Conservation (phyloP, 768 basidiomycete genomes). For the Xerocomellus amylosporus region DNA sequence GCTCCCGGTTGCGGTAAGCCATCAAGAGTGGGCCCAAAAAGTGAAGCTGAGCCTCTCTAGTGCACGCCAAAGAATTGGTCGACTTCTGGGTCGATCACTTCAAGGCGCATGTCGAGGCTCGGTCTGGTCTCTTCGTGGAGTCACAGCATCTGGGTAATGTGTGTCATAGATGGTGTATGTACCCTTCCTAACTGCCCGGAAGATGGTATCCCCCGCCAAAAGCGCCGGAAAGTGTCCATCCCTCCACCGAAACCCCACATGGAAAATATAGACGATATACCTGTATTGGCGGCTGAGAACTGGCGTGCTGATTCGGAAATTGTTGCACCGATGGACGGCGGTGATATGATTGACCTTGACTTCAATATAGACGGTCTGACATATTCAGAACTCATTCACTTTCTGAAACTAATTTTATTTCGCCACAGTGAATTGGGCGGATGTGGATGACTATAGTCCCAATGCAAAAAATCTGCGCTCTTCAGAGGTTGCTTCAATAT, state of each 20-base stretch:
- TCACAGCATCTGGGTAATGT: slow-evolving; percentile 12
- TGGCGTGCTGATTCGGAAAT: slow-evolving; percentile 13
- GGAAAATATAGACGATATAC: not conserved
- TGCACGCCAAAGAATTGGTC: slow-evolving; percentile 61
- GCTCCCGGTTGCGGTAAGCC: slow-evolving; percentile 61
- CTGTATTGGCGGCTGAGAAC: slow-evolving; percentile 5
- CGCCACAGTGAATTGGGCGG: slow-evolving; percentile 24
- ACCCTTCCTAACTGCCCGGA: slow-evolving; percentile 6
- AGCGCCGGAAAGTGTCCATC: slow-evolving; percentile 44
- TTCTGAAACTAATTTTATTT: slow-evolving; percentile 12
- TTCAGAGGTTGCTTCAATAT: slow-evolving; percentile 54
- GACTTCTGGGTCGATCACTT: slow-evolving; percentile 76
- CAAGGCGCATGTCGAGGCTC: slow-evolving; percentile 66
- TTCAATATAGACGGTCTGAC: slow-evolving; percentile 25
- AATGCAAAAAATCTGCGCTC: slow-evolving; percentile 39
- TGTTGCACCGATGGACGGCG: slow-evolving; percentile 5
- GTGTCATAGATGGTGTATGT: not conserved
- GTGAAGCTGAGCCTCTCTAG: slow-evolving; percentile 35
- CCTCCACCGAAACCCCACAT: not conserved
- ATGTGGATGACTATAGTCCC: slow-evolving; percentile 13
- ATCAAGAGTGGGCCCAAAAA: not conserved
- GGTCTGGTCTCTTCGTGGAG: slow-evolving; percentile 33
- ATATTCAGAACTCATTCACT: not conserved
- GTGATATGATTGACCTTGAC: slow-evolving; percentile 22
- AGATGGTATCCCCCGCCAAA: slow-evolving; percentile 43